These are phyloP conservation scores for Leccinellum luteum DNA, from an alignment of 768 basidiomycete species.

Conservation along the genomic window DNA sequence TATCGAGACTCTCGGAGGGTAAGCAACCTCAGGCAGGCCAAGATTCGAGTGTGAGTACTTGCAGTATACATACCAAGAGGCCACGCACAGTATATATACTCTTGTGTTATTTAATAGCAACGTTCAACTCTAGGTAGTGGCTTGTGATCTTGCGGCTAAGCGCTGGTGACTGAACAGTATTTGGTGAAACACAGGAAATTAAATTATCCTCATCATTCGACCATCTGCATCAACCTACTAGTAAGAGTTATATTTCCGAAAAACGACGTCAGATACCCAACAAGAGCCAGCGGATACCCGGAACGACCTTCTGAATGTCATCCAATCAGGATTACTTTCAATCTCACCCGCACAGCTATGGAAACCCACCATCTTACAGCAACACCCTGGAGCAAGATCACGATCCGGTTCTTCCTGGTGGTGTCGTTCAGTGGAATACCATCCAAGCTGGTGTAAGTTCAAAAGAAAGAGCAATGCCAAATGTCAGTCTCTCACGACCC, in stretches of 20 bases:
- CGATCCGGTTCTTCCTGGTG: constrained; percentile 27
- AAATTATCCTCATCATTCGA: not conserved
- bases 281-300: constrained; percentile 15
- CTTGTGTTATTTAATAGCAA: not conserved
- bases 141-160: not conserved
- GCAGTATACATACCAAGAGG: not conserved
- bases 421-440: constrained; percentile 24
- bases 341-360: constrained; percentile 7
- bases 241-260: not conserved
- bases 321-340: constrained; percentile 28
- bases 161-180: constrained; percentile 1
- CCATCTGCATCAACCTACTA: constrained; percentile 6
- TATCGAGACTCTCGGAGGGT: not conserved
- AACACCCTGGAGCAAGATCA: constrained; percentile 26
- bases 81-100: not conserved
- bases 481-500: constrained; percentile 30
- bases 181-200: not conserved
- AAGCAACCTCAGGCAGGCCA: not conserved
- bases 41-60: not conserved
- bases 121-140: not conserved
- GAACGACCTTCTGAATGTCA: constrained; percentile 18
- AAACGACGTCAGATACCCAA: constrained; percentile 15
- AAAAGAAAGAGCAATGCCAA: constrained; percentile 31
- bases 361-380: constrained; percentile 11
- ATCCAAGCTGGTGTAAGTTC: constrained; percentile 17